A percentile compares a stretch with the other conserved stretches of the same genome.
Evolutionary conservation across 2,329 filamentous ascomycete genomes (phyloP).

Genomic region (Colletotrichum trifolii): DNA sequence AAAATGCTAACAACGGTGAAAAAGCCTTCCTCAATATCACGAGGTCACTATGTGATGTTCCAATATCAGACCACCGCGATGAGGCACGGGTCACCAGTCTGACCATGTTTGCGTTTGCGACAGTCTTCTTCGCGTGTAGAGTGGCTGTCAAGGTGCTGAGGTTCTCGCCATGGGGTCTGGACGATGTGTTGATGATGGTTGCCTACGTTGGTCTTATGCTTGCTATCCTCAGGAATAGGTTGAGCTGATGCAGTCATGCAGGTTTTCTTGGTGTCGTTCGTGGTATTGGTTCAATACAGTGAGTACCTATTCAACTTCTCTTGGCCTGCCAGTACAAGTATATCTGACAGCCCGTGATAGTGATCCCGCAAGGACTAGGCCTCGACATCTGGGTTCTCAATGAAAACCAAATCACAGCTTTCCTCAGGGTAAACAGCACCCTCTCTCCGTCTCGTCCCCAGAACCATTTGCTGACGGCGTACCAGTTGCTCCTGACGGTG

Average conservation of each 20-base stretch:
- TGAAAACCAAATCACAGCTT: conserved; percentile 11
- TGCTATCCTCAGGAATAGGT: too few relatives aligned
- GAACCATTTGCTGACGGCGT: conserved; percentile 40
- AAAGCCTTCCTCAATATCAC: conserved; percentile 26
- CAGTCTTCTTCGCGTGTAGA: conserved; percentile 13
- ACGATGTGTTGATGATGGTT: conserved; percentile 5
- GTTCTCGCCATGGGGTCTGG: conserved; percentile 11
- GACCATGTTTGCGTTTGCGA: conserved; percentile 12
- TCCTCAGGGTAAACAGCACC: conserved; percentile 3
- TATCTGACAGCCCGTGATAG: background rate
- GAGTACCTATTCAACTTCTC: background rate
- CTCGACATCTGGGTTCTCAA: conserved; percentile 59
- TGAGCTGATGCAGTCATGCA: background rate
- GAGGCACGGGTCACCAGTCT: conserved; percentile 20
- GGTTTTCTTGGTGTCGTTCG: conserved; percentile 10
- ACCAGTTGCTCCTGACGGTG: conserved; percentile 46
- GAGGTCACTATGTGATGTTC: conserved; percentile 16
- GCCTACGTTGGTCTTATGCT: conserved; percentile 1
- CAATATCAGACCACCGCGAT: conserved; percentile 10
- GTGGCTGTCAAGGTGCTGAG: conserved; percentile 7
- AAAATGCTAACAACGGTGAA: background rate
- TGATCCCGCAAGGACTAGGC: conserved; percentile 54
- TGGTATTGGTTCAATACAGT: conserved; percentile 11
- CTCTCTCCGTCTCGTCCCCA: conserved; percentile 39
- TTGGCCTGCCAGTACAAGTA: too few relatives aligned